Evolutionary conservation across 1,284 basidiomycete genomes (phyloP).

Genomic region (Cutaneotrichosporon cutaneum): DNA sequence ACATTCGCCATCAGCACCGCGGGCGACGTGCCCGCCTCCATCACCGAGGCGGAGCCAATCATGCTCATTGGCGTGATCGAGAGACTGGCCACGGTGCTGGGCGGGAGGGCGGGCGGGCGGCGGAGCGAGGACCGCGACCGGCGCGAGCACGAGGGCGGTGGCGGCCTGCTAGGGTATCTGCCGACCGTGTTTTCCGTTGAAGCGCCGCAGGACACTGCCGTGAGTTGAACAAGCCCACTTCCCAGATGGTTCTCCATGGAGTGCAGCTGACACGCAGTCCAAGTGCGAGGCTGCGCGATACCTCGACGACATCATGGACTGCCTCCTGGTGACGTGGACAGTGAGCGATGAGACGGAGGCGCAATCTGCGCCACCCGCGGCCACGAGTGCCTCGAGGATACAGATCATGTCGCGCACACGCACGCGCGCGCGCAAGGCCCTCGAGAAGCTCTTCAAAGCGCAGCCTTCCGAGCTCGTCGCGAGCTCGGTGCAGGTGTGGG

Average conservation of each 20-base stretch:
- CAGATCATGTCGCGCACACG: constrained; percentile 51
- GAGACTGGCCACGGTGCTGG: constrained; percentile 66
- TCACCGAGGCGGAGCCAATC: constrained; percentile 78
- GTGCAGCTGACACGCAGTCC: constrained; percentile 16
- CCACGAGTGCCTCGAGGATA: constrained; percentile 34
- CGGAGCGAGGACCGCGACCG: constrained; percentile 40
- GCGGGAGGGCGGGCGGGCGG: constrained; percentile 16
- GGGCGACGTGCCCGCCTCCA: constrained; percentile 38
- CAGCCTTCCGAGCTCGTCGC: constrained; percentile 79
- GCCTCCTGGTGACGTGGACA: constrained; percentile 42
- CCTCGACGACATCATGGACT: constrained; percentile 41
- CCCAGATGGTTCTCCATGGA: too few species aligned
- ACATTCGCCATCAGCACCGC: constrained; percentile 50
- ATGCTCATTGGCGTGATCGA: constrained; percentile 82
- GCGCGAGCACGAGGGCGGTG: constrained; percentile 56
- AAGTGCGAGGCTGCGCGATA: constrained; percentile 31
- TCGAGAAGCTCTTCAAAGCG: constrained; percentile 82
- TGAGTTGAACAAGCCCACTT: constrained; percentile 14
- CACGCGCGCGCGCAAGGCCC: constrained; percentile 66
- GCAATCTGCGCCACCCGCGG: not conserved
- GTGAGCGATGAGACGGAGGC: constrained; percentile 21
- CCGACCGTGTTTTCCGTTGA: constrained; percentile 52
- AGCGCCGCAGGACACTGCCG: constrained; percentile 34
- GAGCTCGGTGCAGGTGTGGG: constrained; percentile 43
- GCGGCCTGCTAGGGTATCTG: constrained; percentile 50